phyloP scores from a whole-genome alignment of 2,329 filamentous ascomycete species.

The Elsinoe fawcettii region DNA sequence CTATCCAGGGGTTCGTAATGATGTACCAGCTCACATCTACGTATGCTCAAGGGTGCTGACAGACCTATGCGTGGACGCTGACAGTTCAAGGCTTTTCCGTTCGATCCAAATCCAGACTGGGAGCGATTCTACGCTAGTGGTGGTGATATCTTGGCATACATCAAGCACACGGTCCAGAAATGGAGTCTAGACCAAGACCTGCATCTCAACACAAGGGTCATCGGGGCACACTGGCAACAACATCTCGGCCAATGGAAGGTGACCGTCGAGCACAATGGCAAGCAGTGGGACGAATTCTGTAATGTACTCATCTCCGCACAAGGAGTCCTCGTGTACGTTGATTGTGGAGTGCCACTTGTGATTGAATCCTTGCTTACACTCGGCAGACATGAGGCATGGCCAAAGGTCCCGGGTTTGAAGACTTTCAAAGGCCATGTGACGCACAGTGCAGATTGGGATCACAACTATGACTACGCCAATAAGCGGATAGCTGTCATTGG shows the following conservation, averaged over 20 bases:
- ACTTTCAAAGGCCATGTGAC: slow-evolving; percentile 30
- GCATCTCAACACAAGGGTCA: slow-evolving; percentile 33
- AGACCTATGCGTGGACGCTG: not conserved
- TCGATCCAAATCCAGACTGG: slow-evolving; percentile 12
- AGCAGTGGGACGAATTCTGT: slow-evolving; percentile 25
- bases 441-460: slow-evolving; percentile 31
- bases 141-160: slow-evolving; percentile 37
- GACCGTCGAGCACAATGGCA: slow-evolving; percentile 22
- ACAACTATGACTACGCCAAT: slow-evolving; percentile 24
- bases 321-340: slow-evolving; percentile 19
- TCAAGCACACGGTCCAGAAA: slow-evolving; percentile 33
- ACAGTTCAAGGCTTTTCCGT: not conserved
- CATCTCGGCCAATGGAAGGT: slow-evolving; percentile 30
- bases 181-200: slow-evolving; percentile 34
- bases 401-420: slow-evolving; percentile 29
- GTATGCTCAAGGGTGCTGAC: too few species aligned
- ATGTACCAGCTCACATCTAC: slow-evolving; percentile 18
- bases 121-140: slow-evolving; percentile 33
- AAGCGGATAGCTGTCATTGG: slow-evolving; percentile 30
- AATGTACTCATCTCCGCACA: slow-evolving; percentile 32
- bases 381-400: slow-evolving; percentile 27
- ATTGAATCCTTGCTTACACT: not conserved
- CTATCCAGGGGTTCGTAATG: slow-evolving; percentile 35
- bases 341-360: not conserved
- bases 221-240: slow-evolving; percentile 35